Evolutionary conservation across 129 eudicot genomes (phyloP).

Genomic region (Lactuca sativa): DNA sequence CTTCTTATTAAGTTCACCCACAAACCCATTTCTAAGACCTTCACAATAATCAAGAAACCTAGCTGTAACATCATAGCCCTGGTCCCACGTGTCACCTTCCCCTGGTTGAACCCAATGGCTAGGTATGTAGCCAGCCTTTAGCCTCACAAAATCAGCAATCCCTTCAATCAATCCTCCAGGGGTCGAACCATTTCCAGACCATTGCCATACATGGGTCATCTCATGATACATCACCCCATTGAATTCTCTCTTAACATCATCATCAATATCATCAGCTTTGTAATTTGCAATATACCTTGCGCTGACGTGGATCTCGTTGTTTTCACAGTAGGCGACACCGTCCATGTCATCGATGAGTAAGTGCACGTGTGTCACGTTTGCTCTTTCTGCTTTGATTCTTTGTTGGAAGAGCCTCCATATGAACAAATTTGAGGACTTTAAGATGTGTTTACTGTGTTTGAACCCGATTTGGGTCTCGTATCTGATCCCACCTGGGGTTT

Average conservation of each 20-base stretch:
- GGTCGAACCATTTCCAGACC: constrained; percentile 48
- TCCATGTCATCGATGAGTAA: constrained; percentile 41
- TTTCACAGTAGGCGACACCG: constrained; percentile 41
- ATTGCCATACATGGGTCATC: constrained; percentile 62
- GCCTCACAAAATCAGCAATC: constrained; percentile 34
- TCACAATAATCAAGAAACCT: constrained; percentile 46
- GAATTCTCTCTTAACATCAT: constrained; percentile 30
- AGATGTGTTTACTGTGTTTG: constrained; percentile 15
- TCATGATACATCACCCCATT: constrained; percentile 53
- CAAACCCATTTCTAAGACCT: constrained; percentile 31
- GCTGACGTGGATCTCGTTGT: constrained; percentile 43
- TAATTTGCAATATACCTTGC: constrained; percentile 35
- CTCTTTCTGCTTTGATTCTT: constrained; percentile 7
- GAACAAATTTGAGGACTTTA: constrained; percentile 25
- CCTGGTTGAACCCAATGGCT: constrained; percentile 40
- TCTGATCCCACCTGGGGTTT: constrained; percentile 20
- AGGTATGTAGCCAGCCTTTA: constrained; percentile 40
- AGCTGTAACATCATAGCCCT: constrained; percentile 48
- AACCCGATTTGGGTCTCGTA: constrained; percentile 24
- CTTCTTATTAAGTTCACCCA: constrained; percentile 42
- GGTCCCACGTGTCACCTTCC: constrained; percentile 45
- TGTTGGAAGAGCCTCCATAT: constrained; percentile 26
- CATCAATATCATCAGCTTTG: constrained; percentile 20
- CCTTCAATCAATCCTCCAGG: constrained; percentile 58
- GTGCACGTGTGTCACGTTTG: constrained; percentile 25